These are phyloP conservation scores for Nicotiana tabacum DNA, from an alignment of 257 asterid species.

Conservation along the genomic window DNA sequence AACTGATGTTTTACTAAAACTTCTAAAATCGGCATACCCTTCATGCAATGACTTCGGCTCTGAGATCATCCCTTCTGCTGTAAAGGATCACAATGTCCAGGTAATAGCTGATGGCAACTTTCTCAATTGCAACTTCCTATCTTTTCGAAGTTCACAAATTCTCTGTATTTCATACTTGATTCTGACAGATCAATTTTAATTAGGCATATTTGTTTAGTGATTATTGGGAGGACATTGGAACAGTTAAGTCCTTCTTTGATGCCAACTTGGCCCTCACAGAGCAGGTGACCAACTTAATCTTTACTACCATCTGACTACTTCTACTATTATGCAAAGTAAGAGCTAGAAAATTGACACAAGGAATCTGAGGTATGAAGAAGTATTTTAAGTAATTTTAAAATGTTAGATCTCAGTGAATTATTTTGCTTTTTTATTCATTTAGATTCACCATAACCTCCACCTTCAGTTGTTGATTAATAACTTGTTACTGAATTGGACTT, in stretches of 20 bases:
- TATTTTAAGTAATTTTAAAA: not conserved
- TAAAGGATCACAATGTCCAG: constrained; percentile 80
- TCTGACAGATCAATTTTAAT: constrained; percentile 5
- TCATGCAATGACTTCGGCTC: constrained; percentile 91
- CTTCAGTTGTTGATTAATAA: not conserved
- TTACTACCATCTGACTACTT: not conserved
- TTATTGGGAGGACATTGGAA: constrained; percentile 98
- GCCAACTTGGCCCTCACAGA: constrained; percentile 91
- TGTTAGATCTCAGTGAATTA: not conserved
- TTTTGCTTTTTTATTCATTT: not conserved
- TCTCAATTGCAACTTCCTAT: not conserved
- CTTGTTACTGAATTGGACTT: not conserved
- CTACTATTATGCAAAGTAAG: not conserved
- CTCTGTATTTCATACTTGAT: not conserved
- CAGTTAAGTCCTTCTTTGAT: constrained; percentile 79
- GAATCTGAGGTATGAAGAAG: not conserved
- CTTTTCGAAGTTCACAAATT: constrained; percentile 1
- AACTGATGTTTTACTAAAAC: constrained; percentile 69
- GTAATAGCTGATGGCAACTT: constrained; percentile 24
- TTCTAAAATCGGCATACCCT: constrained; percentile 59
- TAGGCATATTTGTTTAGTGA: constrained; percentile 84
- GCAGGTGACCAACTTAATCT: constrained; percentile 43
- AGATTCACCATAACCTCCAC: not conserved
- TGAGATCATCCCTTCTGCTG: constrained; percentile 92
- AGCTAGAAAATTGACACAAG: not conserved